Evolutionary conservation across 371 early-diverging fungal species (phyloP).

Genomic region (Mortierella sp.): DNA sequence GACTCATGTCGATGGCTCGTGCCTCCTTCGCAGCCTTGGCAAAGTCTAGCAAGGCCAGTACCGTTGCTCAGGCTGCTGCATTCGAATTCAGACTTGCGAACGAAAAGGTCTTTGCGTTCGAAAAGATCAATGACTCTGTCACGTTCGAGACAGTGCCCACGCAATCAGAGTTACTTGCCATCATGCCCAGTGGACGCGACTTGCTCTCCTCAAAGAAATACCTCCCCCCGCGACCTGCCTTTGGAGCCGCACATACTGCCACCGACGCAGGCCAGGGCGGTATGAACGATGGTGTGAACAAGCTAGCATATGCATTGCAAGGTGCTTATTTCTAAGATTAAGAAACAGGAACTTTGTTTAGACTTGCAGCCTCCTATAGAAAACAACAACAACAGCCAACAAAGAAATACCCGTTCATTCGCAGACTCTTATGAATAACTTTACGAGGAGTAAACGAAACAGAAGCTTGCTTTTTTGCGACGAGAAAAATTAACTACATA

Average conservation of each 20-base stretch:
- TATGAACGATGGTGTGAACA: constrained; percentile 19
- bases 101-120: constrained; percentile 59
- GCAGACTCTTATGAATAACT: too few species aligned
- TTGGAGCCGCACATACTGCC: constrained; percentile 53
- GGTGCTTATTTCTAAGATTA: constrained; percentile 44
- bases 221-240: constrained; percentile 60
- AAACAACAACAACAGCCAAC: too few species aligned
- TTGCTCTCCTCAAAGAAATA: constrained; percentile 64
- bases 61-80: constrained; percentile 62
- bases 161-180: constrained; percentile 61
- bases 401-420: too few species aligned
- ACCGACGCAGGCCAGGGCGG: constrained; percentile 9
- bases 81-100: constrained; percentile 65
- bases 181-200: constrained; percentile 71
- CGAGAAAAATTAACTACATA: too few species aligned
- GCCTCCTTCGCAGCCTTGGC: constrained; percentile 63
- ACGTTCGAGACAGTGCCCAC: constrained; percentile 65
- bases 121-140: constrained; percentile 71
- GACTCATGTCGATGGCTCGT: constrained; percentile 67
- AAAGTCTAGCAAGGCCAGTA: constrained; percentile 61
- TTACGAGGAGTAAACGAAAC: too few species aligned
- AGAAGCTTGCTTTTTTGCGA: too few species aligned
- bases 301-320: constrained; percentile 45
- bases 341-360: too few species aligned
- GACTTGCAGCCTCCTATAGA: too few species aligned